These are phyloP conservation scores for Carpinus viminea DNA, from an alignment of 306 rosid species.

Conservation along the genomic window DNA sequence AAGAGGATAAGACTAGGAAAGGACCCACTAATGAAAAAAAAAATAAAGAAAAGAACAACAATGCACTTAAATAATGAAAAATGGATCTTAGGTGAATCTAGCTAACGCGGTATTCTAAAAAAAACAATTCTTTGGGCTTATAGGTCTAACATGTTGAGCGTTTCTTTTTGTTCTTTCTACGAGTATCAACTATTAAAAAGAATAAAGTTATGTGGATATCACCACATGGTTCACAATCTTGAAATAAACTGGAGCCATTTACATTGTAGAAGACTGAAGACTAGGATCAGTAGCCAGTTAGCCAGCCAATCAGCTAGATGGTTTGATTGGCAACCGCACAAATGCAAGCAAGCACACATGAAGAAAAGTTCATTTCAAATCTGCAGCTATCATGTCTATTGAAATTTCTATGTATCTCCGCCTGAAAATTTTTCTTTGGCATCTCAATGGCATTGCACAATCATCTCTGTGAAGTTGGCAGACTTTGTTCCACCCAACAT, in stretches of 20 bases:
- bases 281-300: not conserved
- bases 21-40: slow-evolving; percentile 4
- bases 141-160: slow-evolving; percentile 12
- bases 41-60: not conserved
- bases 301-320: slow-evolving; percentile 1
- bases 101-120: slow-evolving; percentile 18
- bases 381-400: not conserved
- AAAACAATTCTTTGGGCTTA: not conserved
- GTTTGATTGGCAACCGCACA: not conserved
- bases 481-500: not conserved
- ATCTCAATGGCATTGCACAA: not conserved
- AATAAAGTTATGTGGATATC: slow-evolving; percentile 8
- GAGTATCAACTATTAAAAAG: slow-evolving; percentile 9
- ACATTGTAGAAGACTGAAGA: not conserved
- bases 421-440: not conserved
- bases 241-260: slow-evolving; percentile 1
- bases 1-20: slow-evolving; percentile 5
- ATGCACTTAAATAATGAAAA: not conserved
- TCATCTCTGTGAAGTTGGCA: not conserved
- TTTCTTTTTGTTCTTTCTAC: slow-evolving; percentile 30
- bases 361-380: not conserved
- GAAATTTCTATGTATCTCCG: not conserved
- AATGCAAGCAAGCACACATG: not conserved
- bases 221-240: slow-evolving; percentile 27
- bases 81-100: slow-evolving; percentile 10